phyloP scores from a whole-genome alignment of 768 basidiomycete genomes.

The Crepidotus variabilis region DNA sequence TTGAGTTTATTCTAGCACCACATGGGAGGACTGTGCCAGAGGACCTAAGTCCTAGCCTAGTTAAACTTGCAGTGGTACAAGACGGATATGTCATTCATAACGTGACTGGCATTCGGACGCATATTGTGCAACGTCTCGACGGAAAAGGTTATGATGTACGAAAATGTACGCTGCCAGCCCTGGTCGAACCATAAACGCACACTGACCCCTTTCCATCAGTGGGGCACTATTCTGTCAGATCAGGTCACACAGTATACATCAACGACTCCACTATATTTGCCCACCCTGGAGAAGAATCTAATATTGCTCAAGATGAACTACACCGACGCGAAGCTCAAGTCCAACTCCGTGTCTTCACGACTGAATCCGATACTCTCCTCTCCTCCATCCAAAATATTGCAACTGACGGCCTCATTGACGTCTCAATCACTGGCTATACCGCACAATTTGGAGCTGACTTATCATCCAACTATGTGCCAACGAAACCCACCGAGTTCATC shows the following conservation, averaged over 20 bases:
- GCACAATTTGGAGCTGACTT: conserved; percentile 72
- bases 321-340: conserved; percentile 37
- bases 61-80: conserved; percentile 58
- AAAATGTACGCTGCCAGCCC: conserved; percentile 50
- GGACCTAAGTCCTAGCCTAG: conserved; percentile 62
- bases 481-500: conserved; percentile 13
- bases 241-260: conserved; percentile 80
- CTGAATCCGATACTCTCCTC: conserved; percentile 44
- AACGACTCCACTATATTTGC: conserved; percentile 56
- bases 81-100: conserved; percentile 78
- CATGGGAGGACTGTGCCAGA: conserved; percentile 53
- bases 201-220: conserved; percentile 39
- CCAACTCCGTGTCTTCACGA: conserved; percentile 56
- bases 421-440: conserved; percentile 56
- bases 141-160: conserved; percentile 84
- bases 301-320: conserved; percentile 22
- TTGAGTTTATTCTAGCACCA: conserved; percentile 76
- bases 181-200: neutral
- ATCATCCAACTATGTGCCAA: conserved; percentile 20
- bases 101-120: conserved; percentile 72
- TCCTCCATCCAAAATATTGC: conserved; percentile 34
- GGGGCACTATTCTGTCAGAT: conserved; percentile 74
- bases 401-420: conserved; percentile 36
- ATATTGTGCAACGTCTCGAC: conserved; percentile 77
- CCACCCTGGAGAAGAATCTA: conserved; percentile 23